phyloP scores from a whole-genome alignment of 116 monocot species.

The Trichopus zeylanicus region DNA sequence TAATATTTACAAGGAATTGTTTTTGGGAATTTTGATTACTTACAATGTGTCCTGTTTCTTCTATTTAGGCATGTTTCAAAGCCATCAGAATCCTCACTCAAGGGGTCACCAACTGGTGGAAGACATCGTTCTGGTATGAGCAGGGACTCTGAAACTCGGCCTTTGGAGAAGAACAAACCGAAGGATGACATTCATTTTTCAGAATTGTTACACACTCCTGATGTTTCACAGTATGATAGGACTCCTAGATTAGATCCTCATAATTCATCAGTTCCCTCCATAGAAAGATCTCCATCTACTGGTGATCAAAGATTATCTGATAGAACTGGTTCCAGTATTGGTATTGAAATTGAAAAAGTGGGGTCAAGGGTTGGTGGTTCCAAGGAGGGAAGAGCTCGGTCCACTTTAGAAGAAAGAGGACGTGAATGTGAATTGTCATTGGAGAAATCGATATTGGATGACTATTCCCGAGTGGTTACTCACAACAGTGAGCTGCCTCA shows the following conservation, averaged over 20 bases:
- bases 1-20: no score
- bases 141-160: slow-evolving; percentile 24
- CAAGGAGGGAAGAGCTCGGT: slow-evolving; percentile 22
- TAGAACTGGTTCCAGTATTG: slow-evolving; percentile 11
- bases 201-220: slow-evolving; percentile 22
- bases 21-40: background rate
- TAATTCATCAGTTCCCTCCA: slow-evolving; percentile 14
- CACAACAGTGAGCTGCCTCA: slow-evolving; percentile 8
- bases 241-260: slow-evolving; percentile 24
- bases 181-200: slow-evolving; percentile 20
- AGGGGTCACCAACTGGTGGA: slow-evolving; percentile 28
- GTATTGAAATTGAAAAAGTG: slow-evolving; percentile 29
- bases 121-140: slow-evolving; percentile 10
- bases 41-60: background rate
- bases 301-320: slow-evolving; percentile 20
- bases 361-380: slow-evolving; percentile 13
- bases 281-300: slow-evolving; percentile 30
- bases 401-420: slow-evolving; percentile 13
- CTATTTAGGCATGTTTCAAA: background rate
- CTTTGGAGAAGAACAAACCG: slow-evolving; percentile 18
- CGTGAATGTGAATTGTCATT: slow-evolving; percentile 10
- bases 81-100: slow-evolving; percentile 15
- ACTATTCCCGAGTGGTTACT: slow-evolving; percentile 12
- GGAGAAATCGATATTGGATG: slow-evolving; percentile 17
- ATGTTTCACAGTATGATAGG: slow-evolving; percentile 16